Base-by-base conservation (phyloP, 495 filamentous ascomycete genomes). In the Beverwykella pulmonaria region DNA sequence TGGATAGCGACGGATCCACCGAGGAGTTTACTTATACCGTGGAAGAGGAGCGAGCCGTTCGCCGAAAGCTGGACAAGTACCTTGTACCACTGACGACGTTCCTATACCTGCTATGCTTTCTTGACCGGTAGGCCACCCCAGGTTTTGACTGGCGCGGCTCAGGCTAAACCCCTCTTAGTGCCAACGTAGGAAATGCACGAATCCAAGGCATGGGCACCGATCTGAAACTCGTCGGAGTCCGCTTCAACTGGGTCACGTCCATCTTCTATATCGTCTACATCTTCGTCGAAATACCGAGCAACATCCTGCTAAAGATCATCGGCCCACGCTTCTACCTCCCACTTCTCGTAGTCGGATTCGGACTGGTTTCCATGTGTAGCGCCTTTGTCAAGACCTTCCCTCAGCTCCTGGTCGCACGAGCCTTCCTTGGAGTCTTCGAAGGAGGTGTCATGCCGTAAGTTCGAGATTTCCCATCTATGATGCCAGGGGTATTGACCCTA, bases 81-180 rank as follows among this genome's bases (percentile, higher is more conserved):
- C 71, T 81, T 25, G 75, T 86, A 52, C 83, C 83, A 6, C 71
- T 82, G 17, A 81, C 85, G 36, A 84, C 82, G 4, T 66, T 82
- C 12, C 70, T 86, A 20, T 86, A 86, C 65, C 77, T 86, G 63
- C 68, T 86, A 61, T 87, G 84, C 75, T 87, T 87, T 73, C 83
- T 87, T 49, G 85, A 87, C 72, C 73, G 79, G 78, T 82, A 59
- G 48, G 71, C 30, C 17, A 20, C 3, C 2, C 5, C 12, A 12
- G 22, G 23, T 47, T 63, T 47, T 4, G 1, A 39, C 1, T 23
- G n/a, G 1, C 20, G 19, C 1, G 20, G 34, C n/a, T 41, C 6
- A 52, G 10, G 17, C 34, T 53, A 22, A 62, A 22, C 46, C 26
- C 22, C 41, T 10, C n/a, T 7, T 26, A 70, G 68, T 7, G 57